phyloP scores from a whole-genome alignment of 2,329 filamentous ascomycete genomes.

The Escovopsis weberi region DNA sequence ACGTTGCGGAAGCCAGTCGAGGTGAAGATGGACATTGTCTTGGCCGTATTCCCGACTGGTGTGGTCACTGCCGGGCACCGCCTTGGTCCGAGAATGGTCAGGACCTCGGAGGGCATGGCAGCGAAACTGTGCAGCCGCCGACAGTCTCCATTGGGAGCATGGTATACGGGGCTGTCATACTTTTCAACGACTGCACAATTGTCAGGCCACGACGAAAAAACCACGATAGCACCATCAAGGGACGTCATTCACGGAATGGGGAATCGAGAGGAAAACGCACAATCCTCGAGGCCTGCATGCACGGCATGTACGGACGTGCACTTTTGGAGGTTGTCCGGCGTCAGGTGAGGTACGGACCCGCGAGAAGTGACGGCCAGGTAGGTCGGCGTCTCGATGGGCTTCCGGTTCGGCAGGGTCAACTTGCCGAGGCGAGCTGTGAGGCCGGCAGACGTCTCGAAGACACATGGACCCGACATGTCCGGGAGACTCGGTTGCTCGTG shows the following conservation, averaged over 20 bases:
- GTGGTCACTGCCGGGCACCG: conserved; percentile 61
- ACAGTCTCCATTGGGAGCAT: conserved; percentile 20
- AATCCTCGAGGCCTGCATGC: conserved; percentile 84
- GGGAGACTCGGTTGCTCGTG: conserved; percentile 8
- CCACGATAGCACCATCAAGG: not conserved
- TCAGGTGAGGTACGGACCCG: conserved; percentile 74
- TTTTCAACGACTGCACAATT: conserved; percentile 37
- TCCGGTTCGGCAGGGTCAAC: conserved; percentile 46
- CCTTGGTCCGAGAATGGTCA: conserved; percentile 63
- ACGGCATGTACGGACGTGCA: conserved; percentile 52
- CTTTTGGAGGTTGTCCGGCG: conserved; percentile 63
- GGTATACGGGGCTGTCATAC: conserved; percentile 34
- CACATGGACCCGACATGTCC: conserved; percentile 12
- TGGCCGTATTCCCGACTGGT: conserved; percentile 56
- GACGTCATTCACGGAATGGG: too few species aligned
- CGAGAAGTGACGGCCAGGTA: conserved; percentile 70
- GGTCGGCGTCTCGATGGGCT: conserved; percentile 65
- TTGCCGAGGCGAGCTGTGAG: conserved; percentile 50
- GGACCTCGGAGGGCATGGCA: conserved; percentile 47
- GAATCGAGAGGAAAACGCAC: conserved; percentile 37
- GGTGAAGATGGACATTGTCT: conserved; percentile 63
- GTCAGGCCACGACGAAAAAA: not conserved
- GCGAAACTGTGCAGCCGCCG: conserved; percentile 64
- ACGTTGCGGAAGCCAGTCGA: conserved; percentile 72
- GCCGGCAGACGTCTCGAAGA: conserved; percentile 29